phyloP scores from a whole-genome alignment of 345 rosid species.

The Pseudoturritis turrita region DNA sequence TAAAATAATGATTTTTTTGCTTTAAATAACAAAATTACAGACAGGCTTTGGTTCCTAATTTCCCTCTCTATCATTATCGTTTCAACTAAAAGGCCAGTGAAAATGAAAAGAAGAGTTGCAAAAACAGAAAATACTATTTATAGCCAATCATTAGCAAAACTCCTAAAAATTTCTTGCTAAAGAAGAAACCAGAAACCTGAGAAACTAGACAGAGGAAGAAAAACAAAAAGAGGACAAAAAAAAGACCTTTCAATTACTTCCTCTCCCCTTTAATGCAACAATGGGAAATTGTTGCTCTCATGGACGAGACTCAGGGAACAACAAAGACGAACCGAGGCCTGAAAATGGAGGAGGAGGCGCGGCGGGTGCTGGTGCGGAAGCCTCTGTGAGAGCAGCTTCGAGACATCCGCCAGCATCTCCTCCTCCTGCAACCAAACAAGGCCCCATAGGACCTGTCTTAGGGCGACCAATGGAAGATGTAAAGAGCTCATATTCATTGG shows the following conservation, averaged over 20 bases:
- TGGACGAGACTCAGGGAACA: constrained; percentile 32
- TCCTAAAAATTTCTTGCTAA: constrained; percentile 21
- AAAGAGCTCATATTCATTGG: constrained; percentile 56
- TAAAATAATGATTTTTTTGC: constrained; percentile 13
- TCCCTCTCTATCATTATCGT: constrained; percentile 19
- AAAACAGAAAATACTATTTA: constrained; percentile 22
- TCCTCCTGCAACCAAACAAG: constrained; percentile 34
- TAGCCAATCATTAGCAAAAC: constrained; percentile 19
- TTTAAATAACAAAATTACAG: constrained; percentile 21
- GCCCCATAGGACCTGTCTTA: constrained; percentile 63
- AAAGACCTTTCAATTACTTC: constrained; percentile 12
- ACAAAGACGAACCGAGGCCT: constrained; percentile 18
- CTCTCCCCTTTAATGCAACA: constrained; percentile 31
- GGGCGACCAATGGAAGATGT: constrained; percentile 94
- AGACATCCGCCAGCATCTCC: constrained; percentile 32
- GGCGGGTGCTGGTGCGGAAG: not conserved
- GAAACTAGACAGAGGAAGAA: constrained; percentile 22
- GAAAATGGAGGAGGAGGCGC: constrained; percentile 29
- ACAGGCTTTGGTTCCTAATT: constrained; percentile 20
- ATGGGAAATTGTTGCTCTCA: constrained; percentile 85
- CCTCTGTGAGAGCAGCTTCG: constrained; percentile 7
- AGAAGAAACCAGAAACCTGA: constrained; percentile 28
- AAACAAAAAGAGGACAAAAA: not conserved
- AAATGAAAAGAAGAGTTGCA: not conserved
- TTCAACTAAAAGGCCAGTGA: constrained; percentile 17